Evolutionary conservation across 176 grass and related monocot genomes (phyloP).

Genomic region (Aechmea fasciata): DNA sequence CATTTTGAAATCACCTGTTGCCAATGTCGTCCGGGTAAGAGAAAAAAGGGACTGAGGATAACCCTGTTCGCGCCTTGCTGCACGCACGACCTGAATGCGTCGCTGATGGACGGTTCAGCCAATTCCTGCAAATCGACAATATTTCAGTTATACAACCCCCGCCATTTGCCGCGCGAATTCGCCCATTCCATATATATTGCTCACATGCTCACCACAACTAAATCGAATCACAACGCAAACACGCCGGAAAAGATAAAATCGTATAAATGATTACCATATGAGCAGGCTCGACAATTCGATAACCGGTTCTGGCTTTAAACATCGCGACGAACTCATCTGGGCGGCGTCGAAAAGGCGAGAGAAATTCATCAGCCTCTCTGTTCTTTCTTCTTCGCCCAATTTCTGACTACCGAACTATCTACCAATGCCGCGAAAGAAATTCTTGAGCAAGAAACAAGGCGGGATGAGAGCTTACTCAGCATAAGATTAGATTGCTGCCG

Average conservation of each 20-base stretch:
- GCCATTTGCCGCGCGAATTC: too few relatives aligned
- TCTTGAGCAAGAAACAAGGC: background rate
- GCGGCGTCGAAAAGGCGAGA: slow-evolving; percentile 18
- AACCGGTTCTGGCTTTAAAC: slow-evolving; percentile 63
- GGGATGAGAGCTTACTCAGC: slow-evolving; percentile 47
- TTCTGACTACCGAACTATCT: background rate
- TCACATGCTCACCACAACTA: too few relatives aligned
- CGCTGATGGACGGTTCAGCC: slow-evolving; percentile 64
- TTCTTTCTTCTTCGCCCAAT: background rate
- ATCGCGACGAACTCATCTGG: slow-evolving; percentile 79
- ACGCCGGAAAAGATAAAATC: too few relatives aligned
- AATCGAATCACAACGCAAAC: too few relatives aligned
- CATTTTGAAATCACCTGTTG: slow-evolving; percentile 26
- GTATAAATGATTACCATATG: slow-evolving; percentile 56
- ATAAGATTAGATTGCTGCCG: slow-evolving; percentile 82
- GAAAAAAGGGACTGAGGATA: slow-evolving; percentile 86
- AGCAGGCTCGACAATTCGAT: slow-evolving; percentile 78
- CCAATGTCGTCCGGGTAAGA: slow-evolving; percentile 88
- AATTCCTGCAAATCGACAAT: slow-evolving; percentile 39
- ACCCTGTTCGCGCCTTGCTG: slow-evolving; percentile 56
- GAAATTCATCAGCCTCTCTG: background rate
- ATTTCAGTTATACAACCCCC: too few relatives aligned
- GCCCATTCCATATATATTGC: too few relatives aligned
- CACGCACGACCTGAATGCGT: slow-evolving; percentile 78
- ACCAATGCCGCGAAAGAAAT: background rate